Conservation (phyloP, 805 yeast species). For the Kodamaea sagamina region DNA sequence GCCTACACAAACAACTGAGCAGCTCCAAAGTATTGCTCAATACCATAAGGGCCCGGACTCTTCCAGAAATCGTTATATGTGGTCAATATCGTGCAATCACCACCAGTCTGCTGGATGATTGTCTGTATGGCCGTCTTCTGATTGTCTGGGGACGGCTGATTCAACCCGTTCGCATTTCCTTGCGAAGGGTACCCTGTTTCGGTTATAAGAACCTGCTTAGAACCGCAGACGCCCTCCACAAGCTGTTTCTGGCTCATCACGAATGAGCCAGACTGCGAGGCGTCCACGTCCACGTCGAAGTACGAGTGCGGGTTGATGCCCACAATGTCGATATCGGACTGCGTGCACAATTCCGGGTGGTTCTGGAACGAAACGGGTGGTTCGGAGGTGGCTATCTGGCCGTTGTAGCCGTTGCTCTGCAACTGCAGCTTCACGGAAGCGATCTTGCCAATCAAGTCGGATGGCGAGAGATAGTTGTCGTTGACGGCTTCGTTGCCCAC, state of each 20-base stretch:
- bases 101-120: conserved; percentile 58
- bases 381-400: conserved; percentile 80
- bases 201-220: conserved; percentile 59
- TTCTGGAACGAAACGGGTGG: conserved; percentile 75
- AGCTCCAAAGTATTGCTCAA: conserved; percentile 87
- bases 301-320: conserved; percentile 88
- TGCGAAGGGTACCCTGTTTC: conserved; percentile 89
- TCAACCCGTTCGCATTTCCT: conserved; percentile 71
- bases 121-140: conserved; percentile 68
- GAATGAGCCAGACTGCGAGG: conserved; percentile 71
- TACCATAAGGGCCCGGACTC: conserved; percentile 74
- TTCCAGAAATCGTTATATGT: conserved; percentile 90
- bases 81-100: conserved; percentile 70
- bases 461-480: conserved; percentile 58
- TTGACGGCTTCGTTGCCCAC: conserved; percentile 88
- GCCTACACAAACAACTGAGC: conserved; percentile 37
- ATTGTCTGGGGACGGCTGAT: conserved; percentile 69
- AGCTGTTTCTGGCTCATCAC: conserved; percentile 61
- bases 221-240: conserved; percentile 57
- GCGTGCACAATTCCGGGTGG: conserved; percentile 68
- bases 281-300: conserved; percentile 63
- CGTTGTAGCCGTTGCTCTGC: conserved; percentile 70
- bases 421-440: conserved; percentile 60
- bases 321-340: conserved; percentile 73
- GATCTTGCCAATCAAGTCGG: conserved; percentile 66